A percentile compares a stretch with the other conserved stretches of the same genome.
phyloP scores from a whole-genome alignment of 2,329 filamentous ascomycete species.

The Ophiostoma ulmi region DNA sequence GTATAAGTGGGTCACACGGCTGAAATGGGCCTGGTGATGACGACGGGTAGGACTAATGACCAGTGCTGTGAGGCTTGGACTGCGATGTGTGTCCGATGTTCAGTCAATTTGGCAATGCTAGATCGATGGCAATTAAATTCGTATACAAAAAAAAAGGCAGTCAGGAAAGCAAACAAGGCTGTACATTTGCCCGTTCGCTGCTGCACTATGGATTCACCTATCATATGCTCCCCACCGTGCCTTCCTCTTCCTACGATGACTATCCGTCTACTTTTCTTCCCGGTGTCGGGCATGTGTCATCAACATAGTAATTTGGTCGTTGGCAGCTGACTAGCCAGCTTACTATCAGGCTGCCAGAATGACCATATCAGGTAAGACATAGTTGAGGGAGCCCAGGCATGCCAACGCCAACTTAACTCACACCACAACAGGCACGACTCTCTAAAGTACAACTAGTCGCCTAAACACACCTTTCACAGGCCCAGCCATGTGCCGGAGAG shows the following conservation, averaged over 20 bases:
- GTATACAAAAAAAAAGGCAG: background rate
- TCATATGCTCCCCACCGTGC: background rate
- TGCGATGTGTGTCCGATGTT: background rate
- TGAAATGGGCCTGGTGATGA: slow-evolving; percentile 2
- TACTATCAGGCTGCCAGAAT: background rate
- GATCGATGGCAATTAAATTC: background rate
- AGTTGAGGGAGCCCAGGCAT: background rate
- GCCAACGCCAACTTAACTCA: background rate
- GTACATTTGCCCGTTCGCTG: background rate
- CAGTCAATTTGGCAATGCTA: background rate
- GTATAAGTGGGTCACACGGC: background rate
- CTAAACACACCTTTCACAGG: no score
- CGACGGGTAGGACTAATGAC: background rate
- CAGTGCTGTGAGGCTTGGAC: background rate
- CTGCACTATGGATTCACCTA: background rate
- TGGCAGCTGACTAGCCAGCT: background rate
- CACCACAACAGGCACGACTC: no score
- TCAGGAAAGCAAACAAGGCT: background rate
- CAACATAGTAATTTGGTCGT: background rate
- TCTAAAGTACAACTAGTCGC: no score
- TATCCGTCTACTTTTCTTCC: background rate
- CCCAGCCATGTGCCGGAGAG: background rate
- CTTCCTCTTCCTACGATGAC: background rate
- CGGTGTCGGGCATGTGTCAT: background rate
- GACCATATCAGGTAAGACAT: background rate